Percentiles rank a stretch among this genome's conserved stretches.
These are phyloP conservation scores for Spathaspora jeffriesii DNA, from an alignment of 1,139 yeast species.

Conservation along the genomic window DNA sequence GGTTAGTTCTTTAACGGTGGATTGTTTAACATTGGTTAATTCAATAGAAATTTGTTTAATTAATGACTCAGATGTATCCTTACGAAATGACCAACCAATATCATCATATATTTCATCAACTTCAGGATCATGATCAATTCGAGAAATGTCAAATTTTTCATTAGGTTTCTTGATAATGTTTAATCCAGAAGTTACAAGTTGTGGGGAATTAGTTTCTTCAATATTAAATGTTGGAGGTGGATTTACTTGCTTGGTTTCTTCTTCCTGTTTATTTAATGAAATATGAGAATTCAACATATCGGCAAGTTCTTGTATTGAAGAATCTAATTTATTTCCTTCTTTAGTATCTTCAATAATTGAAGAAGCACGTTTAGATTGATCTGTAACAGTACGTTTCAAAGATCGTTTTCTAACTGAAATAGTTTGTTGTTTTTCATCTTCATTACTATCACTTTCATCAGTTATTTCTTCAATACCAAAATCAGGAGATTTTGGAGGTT, in stretches of 20 bases:
- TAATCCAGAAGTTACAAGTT: slow-evolving; percentile 17
- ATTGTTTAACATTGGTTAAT: slow-evolving; percentile 35
- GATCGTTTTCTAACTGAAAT: slow-evolving; percentile 6
- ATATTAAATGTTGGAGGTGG: not conserved
- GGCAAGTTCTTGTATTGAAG: slow-evolving; percentile 46
- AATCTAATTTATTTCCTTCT: slow-evolving; percentile 14
- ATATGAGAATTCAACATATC: slow-evolving; percentile 32
- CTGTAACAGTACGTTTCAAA: not conserved
- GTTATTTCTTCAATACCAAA: slow-evolving; percentile 41
- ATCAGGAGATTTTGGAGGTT: slow-evolving; percentile 23
- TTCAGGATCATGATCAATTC: slow-evolving; percentile 43
- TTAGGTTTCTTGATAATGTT: slow-evolving; percentile 19
- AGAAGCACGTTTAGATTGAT: slow-evolving; percentile 13
- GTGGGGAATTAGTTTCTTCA: slow-evolving; percentile 3
- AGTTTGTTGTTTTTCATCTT: slow-evolving; percentile 7
- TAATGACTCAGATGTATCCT: slow-evolving; percentile 60
- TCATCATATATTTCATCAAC: slow-evolving; percentile 75
- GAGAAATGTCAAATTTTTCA: slow-evolving; percentile 10
- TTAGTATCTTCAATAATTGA: slow-evolving; percentile 13
- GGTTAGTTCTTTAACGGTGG: slow-evolving; percentile 38
- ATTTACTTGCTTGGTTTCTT: not conserved
- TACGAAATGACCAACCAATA: slow-evolving; percentile 69
- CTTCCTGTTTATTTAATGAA: not conserved
- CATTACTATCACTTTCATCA: slow-evolving; percentile 30
- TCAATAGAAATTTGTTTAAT: slow-evolving; percentile 58